Evolutionary conservation across 2,329 filamentous ascomycete species (phyloP).

Genomic region (Lecanicillium sp.): DNA sequence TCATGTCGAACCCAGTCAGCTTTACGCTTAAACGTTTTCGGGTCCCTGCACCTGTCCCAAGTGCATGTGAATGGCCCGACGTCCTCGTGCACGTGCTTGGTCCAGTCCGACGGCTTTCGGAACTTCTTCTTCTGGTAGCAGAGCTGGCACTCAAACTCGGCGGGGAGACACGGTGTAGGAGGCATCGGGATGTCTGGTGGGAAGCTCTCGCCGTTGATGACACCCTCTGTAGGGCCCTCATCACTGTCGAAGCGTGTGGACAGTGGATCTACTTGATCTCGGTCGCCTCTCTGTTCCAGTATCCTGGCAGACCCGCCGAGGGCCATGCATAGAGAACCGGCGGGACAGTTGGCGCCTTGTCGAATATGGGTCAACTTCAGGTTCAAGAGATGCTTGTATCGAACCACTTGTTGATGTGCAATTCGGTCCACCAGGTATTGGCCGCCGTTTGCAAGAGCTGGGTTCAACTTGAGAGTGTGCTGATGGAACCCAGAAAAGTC

Average conservation of each 20-base stretch:
- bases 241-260: conserved; percentile 48
- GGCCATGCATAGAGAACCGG: conserved; percentile 56
- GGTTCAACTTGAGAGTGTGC: conserved; percentile 69
- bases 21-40: conserved; percentile 91
- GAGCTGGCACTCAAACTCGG: conserved; percentile 82
- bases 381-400: conserved; percentile 72
- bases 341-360: conserved; percentile 55
- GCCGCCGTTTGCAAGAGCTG: conserved; percentile 52
- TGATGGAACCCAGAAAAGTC: conserved; percentile 70
- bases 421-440: conserved; percentile 71
- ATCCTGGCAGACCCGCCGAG: conserved; percentile 60
- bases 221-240: conserved; percentile 61
- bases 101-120: conserved; percentile 91
- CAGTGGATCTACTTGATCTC: conserved; percentile 52
- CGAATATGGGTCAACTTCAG: conserved; percentile 64
- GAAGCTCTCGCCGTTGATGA: conserved; percentile 67
- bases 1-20: conserved; percentile 95
- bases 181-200: conserved; percentile 76
- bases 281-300: conserved; percentile 53
- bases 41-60: conserved; percentile 73
- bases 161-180: conserved; percentile 68
- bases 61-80: conserved; percentile 91
- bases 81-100: conserved; percentile 92
- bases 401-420: conserved; percentile 69
- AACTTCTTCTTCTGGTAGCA: conserved; percentile 84